Evolutionary conservation across 371 early-diverging fungal genomes (phyloP), one percentile per base, ranked within the genome.

Genomic region (Phascolomyces articulosus): DNA sequence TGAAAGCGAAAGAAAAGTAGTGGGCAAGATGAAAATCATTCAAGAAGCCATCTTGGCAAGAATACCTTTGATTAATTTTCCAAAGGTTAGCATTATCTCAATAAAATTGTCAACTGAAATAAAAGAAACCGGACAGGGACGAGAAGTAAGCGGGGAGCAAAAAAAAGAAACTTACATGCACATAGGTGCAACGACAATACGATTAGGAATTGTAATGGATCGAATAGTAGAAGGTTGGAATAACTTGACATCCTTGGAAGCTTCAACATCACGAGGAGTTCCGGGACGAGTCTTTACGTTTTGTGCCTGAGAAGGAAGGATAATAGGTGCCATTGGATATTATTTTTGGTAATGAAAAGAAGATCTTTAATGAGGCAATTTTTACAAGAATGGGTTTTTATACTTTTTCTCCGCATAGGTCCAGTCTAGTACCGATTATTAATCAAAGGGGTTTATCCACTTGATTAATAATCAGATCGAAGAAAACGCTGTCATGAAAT

Each of bases 101-200:
- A 34, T 11, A 0, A 34, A 9, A 6, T 34, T 34, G 47, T 47
- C 47, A 8, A 20, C 47, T 47, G 16, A 47, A 6, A 4, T 47
- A 20, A 47, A 47, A 47, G 31, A 34, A 34, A 34, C 6, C 6
- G 11, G 34, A 34, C 34, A 34, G 11, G 34, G 34, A n/a, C n/a
- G 34, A 4, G 16, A 13, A 28, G n/a, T 3, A 55, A 0, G n/a
- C n/a, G 40, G 26, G 16, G 18, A 58, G 24, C 16, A 59, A 15
- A 47, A 59, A 20, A 55, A 60, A 44, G 4, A 44, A 44, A 49
- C 63, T 44, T 56, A 63, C 65, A 66, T 66, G 73, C 86, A 91
- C 95, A 95, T 95, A 28, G 96, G 95, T 13, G 92, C 83, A 13
- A 95, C 91, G 4, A 85, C 82, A 21, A 94, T 70, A 18, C 95